Percentiles rank a stretch among this genome's conserved stretches.
Conservation (phyloP, 2,329 filamentous ascomycete genomes). For the Aspergillus fumigatus region DNA sequence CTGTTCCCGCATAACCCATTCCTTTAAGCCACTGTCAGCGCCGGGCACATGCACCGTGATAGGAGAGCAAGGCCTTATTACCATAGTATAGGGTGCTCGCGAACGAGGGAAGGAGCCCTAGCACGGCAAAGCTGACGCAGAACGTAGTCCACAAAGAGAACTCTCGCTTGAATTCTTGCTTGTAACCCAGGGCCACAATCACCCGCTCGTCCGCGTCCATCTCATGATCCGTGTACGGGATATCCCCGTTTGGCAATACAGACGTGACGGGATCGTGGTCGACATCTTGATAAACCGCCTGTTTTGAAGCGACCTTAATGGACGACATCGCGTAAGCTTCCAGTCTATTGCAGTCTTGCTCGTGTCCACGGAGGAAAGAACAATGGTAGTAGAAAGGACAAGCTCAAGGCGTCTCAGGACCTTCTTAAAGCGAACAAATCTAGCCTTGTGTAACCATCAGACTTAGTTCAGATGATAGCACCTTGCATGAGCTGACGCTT, state of each 20-base stretch:
- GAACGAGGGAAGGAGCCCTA: constrained; percentile 67
- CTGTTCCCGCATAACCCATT: constrained; percentile 53
- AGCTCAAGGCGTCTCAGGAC: background rate
- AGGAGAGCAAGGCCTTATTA: constrained; percentile 31
- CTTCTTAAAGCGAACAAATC: background rate
- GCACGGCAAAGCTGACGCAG: constrained; percentile 68
- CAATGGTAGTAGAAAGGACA: background rate
- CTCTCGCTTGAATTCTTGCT: constrained; percentile 63
- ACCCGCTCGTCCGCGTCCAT: constrained; percentile 40
- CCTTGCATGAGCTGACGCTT: background rate
- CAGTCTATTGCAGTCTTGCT: background rate
- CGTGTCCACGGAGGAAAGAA: background rate
- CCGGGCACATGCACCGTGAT: background rate
- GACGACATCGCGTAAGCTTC: background rate
- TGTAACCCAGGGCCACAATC: constrained; percentile 47
- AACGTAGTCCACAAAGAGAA: constrained; percentile 72
- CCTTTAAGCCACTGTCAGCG: constrained; percentile 21
- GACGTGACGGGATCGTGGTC: constrained; percentile 34
- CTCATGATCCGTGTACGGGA: constrained; percentile 31
- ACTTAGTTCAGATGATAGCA: background rate
- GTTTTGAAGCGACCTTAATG: constrained; percentile 8
- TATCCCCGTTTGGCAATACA: constrained; percentile 33
- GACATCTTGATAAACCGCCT: constrained; percentile 15
- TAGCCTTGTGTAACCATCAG: background rate
- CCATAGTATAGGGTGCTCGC: constrained; percentile 69